Evolutionary conservation across 2,329 filamentous ascomycete species (phyloP).

Genomic region (Colletotrichum sp.): DNA sequence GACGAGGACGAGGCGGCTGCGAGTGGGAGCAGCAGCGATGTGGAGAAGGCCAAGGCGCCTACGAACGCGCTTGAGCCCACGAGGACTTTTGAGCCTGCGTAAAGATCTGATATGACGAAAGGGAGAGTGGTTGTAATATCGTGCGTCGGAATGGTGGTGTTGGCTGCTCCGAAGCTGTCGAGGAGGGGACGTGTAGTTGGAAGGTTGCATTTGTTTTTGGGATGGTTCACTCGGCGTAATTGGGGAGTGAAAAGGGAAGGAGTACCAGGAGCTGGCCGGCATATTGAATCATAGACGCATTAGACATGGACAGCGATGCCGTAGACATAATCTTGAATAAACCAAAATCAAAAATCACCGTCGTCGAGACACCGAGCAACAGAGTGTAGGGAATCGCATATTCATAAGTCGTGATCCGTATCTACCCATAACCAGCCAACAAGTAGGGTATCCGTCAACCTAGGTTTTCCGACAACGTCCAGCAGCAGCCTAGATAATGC

Average conservation of each 20-base stretch:
- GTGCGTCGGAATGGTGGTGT: not conserved
- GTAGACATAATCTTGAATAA: not conserved
- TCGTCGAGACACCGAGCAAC: rapidly evolving
- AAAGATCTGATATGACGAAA: not conserved
- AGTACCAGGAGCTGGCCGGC: not conserved
- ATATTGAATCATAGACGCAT: not conserved
- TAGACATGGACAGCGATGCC: not conserved
- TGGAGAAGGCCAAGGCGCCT: conserved; percentile 38
- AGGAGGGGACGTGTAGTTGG: not conserved
- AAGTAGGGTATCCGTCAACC: not conserved
- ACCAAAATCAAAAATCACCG: not conserved
- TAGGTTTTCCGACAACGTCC: not conserved
- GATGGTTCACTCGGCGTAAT: not conserved
- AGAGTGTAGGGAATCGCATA: not conserved
- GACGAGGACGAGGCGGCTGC: conserved; percentile 41
- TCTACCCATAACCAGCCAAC: not conserved
- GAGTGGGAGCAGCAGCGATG: conserved; percentile 34
- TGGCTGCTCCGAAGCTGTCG: not conserved
- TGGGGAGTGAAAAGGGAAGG: not conserved
- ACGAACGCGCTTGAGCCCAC: conserved; percentile 18
- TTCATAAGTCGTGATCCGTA: conserved; percentile 11
- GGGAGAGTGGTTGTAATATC: not conserved
- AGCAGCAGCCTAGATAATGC: conserved; percentile 30
- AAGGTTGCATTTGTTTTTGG: not conserved
- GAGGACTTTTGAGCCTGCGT: conserved; percentile 13